Conservation (phyloP, 2,329 filamentous ascomycete genomes). For the Torrubiellomyces zombiae region DNA sequence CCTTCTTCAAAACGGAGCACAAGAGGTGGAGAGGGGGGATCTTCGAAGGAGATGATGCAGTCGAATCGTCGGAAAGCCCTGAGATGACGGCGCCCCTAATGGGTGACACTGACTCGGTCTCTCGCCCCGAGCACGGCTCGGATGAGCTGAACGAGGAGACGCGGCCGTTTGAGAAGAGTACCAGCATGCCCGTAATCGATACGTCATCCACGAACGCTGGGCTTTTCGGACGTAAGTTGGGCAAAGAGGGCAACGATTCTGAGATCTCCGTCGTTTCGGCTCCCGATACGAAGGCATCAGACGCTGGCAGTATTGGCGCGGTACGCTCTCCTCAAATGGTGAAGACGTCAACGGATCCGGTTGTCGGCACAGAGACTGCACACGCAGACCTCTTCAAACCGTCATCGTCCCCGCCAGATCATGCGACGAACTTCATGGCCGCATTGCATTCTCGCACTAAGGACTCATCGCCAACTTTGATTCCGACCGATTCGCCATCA, state of each 20-base stretch:
- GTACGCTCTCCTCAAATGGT: slow-evolving; percentile 17
- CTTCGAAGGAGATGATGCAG: slow-evolving; percentile 41
- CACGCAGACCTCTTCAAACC: slow-evolving; percentile 48
- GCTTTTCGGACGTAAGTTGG: slow-evolving; percentile 33
- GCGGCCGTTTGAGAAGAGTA: slow-evolving; percentile 37
- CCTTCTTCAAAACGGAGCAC: slow-evolving; percentile 67
- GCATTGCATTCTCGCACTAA: slow-evolving; percentile 47
- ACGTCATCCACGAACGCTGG: slow-evolving; percentile 17
- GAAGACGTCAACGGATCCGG: slow-evolving; percentile 39
- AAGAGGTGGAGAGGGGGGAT: slow-evolving; percentile 77
- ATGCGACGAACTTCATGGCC: slow-evolving; percentile 49
- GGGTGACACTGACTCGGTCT: slow-evolving; percentile 31
- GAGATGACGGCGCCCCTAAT: slow-evolving; percentile 15
- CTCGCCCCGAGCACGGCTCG: slow-evolving; percentile 23
- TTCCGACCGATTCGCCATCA: slow-evolving; percentile 20
- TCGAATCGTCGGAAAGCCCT: slow-evolving; percentile 12
- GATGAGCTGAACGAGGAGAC: slow-evolving; percentile 24
- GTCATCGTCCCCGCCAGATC: slow-evolving; percentile 37
- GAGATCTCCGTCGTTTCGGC: slow-evolving; percentile 27
- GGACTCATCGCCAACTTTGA: slow-evolving; percentile 32
- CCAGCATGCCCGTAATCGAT: slow-evolving; percentile 30
- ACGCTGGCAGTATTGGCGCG: slow-evolving; percentile 14
- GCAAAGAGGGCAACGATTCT: slow-evolving; percentile 16
- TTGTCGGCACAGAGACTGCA: slow-evolving; percentile 49
- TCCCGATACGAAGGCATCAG: slow-evolving; percentile 26